Conservation (phyloP, 2,329 filamentous ascomycete species). For the Colletotrichum orbiculare region DNA sequence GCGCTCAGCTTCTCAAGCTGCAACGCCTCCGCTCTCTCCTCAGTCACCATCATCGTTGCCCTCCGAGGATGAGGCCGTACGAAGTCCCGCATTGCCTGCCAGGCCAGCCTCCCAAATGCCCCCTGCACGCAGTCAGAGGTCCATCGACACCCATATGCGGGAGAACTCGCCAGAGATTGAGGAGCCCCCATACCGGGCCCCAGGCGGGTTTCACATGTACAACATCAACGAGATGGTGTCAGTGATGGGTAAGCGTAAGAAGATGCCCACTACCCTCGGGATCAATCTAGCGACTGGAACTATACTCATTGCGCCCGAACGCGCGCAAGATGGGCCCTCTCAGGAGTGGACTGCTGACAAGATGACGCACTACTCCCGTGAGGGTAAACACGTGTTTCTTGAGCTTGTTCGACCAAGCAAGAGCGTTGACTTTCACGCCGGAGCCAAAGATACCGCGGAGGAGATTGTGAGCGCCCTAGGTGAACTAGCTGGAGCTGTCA, state of each 20-base stretch:
- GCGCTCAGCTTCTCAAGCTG: constrained; percentile 53
- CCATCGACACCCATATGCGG: constrained; percentile 37
- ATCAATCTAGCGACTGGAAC: constrained; percentile 89
- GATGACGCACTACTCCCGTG: constrained; percentile 96
- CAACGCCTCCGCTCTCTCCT: constrained; percentile 59
- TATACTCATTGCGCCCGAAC: constrained; percentile 92
- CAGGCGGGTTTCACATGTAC: constrained; percentile 91
- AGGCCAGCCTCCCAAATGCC: constrained; percentile 43
- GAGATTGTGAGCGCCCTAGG: constrained; percentile 91
- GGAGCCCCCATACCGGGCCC: constrained; percentile 47
- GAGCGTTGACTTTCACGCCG: constrained; percentile 96
- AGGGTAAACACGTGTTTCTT: constrained; percentile 97
- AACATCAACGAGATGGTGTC: constrained; percentile 98
- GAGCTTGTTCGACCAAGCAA: constrained; percentile 93
- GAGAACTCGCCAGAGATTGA: constrained; percentile 42
- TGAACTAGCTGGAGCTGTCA: constrained; percentile 86
- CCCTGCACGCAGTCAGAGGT: constrained; percentile 40
- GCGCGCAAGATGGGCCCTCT: constrained; percentile 81
- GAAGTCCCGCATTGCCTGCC: constrained; percentile 52
- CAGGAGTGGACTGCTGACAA: constrained; percentile 96
- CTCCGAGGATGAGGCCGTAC: constrained; percentile 47
- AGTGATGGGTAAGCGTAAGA: constrained; percentile 96
- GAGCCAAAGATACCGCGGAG: constrained; percentile 94
- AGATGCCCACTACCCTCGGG: constrained; percentile 97
- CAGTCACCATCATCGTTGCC: constrained; percentile 31